phyloP scores from a whole-genome alignment of 225 moss, liverwort and hornwort genomes.

The Lunularia cruciata region DNA sequence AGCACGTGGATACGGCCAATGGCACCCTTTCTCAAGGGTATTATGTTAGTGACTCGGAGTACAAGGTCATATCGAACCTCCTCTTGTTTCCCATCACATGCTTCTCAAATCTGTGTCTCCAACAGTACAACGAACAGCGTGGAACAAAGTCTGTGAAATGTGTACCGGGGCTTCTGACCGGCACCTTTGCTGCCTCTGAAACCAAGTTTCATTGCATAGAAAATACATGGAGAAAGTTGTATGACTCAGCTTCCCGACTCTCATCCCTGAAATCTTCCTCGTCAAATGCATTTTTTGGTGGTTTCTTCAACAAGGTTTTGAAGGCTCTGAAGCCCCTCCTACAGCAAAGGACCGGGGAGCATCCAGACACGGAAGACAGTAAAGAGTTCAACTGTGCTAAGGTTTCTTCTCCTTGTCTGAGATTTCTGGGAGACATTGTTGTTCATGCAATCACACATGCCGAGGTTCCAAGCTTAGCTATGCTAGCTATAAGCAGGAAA shows the following conservation, averaged over 20 bases:
- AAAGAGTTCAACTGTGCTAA: background rate
- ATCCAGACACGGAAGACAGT: background rate
- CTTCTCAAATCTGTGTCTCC: conserved; percentile 10
- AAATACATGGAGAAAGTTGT: conserved; percentile 43
- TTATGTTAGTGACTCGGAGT: conserved; percentile 25
- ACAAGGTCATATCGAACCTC: conserved; percentile 14
- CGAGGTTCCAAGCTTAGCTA: conserved; percentile 35
- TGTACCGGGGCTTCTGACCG: background rate
- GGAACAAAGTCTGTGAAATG: background rate
- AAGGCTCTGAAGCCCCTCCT: conserved; percentile 26
- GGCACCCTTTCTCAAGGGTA: conserved; percentile 23
- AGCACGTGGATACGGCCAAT: conserved; percentile 27
- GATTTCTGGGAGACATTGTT: conserved; percentile 23
- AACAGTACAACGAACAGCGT: background rate
- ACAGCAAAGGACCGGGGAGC: background rate
- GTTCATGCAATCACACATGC: conserved; percentile 33
- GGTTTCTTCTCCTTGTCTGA: conserved; percentile 20
- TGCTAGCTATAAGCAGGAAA: conserved; percentile 47
- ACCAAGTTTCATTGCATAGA: conserved; percentile 49
- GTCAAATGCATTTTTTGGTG: conserved; percentile 30
- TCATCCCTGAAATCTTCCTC: conserved; percentile 28
- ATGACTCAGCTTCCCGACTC: conserved; percentile 24
- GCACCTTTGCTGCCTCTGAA: conserved; percentile 31
- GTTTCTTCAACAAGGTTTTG: conserved; percentile 23
- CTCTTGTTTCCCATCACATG: conserved; percentile 36